These are phyloP conservation scores for maize (Zea mays) DNA, from an alignment of 176 grass and related monocot genomes.

Conservation along the genomic window Zm-B73-REFERENCE-NAM-5.0 NC_050105.1:97365001-97365500, in stretches of 20 bases:
- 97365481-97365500: constrained; percentile 23
- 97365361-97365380: constrained; percentile 32
- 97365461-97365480: constrained; percentile 17
- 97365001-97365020: neutral
- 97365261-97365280: constrained; percentile 33
- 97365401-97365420: constrained; percentile 1
- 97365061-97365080: neutral
- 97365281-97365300: constrained; percentile 24
- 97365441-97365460: constrained; percentile 14
- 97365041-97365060: neutral
- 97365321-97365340: constrained; percentile 4
- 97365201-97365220: neutral
- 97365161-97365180: constrained; percentile 14
- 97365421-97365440: constrained; percentile 12
- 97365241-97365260: neutral
- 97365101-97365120: neutral
- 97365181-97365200: constrained; percentile 11
- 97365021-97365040: neutral
- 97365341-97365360: constrained; percentile 3
- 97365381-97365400: constrained; percentile 1
- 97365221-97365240: constrained; percentile 27
- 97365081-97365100: constrained; percentile 6
- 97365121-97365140: neutral
- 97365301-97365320: neutral
- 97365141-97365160: neutral